Percentiles rank a stretch among this genome's conserved stretches.
phyloP scores from a whole-genome alignment of 2,329 filamentous ascomycete genomes.

The Westerdykella ornata region DNA sequence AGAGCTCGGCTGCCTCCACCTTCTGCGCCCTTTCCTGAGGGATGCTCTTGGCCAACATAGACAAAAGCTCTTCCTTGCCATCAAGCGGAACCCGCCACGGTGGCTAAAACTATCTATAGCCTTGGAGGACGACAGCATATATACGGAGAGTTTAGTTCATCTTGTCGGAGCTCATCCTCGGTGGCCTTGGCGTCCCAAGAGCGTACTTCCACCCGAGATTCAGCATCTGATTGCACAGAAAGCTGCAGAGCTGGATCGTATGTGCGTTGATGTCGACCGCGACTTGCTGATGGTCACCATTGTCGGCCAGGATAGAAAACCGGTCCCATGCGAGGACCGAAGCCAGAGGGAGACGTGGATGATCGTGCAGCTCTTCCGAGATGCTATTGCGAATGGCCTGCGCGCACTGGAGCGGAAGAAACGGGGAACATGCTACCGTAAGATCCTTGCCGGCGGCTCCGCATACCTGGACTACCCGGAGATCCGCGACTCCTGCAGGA shows the following conservation, averaged over 20 bases:
- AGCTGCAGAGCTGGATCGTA: slow-evolving; percentile 8
- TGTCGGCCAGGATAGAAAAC: slow-evolving; percentile 1
- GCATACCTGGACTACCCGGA: slow-evolving; percentile 23
- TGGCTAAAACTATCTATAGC: slow-evolving; percentile 28
- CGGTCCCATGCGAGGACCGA: slow-evolving; percentile 1
- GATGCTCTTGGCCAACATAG: slow-evolving; percentile 17
- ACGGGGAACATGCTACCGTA: slow-evolving; percentile 22
- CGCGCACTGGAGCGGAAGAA: background rate
- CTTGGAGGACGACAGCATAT: slow-evolving; percentile 26
- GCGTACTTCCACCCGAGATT: slow-evolving; percentile 6
- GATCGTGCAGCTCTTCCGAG: slow-evolving; percentile 27
- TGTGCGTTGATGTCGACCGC: slow-evolving; percentile 14
- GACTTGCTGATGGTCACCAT: slow-evolving; percentile 23
- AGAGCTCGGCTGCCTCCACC: slow-evolving; percentile 15
- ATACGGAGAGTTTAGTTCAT: slow-evolving; percentile 35
- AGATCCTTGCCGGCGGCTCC: slow-evolving; percentile 21
- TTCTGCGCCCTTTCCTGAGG: slow-evolving; percentile 19
- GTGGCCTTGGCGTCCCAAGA: slow-evolving; percentile 16
- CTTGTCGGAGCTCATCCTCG: slow-evolving; percentile 25
- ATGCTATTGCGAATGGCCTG: slow-evolving; percentile 21
- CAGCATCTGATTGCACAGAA: slow-evolving; percentile 12
- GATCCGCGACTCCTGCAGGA: slow-evolving; percentile 12
- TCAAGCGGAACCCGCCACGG: slow-evolving; percentile 26
- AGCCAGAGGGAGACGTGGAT: slow-evolving; percentile 20
- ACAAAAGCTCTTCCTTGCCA: slow-evolving; percentile 23